Conservation (phyloP, 495 filamentous ascomycete species). For the Hyaloscypha variabilis region DNA sequence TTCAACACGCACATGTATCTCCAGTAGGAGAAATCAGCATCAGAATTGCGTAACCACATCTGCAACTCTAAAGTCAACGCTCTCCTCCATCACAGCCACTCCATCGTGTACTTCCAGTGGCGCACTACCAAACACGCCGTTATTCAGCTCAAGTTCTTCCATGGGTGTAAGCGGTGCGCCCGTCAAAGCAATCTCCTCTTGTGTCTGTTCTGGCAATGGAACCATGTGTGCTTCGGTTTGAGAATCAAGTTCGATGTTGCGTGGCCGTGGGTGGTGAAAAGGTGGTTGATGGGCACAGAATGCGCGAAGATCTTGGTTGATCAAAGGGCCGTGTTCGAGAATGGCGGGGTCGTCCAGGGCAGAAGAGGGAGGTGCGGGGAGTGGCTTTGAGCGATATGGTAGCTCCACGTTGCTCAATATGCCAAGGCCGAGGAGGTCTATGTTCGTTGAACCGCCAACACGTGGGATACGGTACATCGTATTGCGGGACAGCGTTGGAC, state of each 20-base stretch:
- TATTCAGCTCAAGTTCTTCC: slow-evolving; percentile 12
- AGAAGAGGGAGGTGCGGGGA: neutral
- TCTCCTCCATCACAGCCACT: slow-evolving; percentile 63
- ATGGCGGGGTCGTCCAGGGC: neutral
- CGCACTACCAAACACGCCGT: slow-evolving; percentile 15
- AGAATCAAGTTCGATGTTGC: neutral
- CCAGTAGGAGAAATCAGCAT: neutral
- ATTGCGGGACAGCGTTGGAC: neutral
- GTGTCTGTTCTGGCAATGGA: slow-evolving; percentile 11
- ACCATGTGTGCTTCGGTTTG: neutral
- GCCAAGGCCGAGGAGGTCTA: neutral
- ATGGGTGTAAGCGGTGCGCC: slow-evolving; percentile 17
- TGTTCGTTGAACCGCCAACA: neutral
- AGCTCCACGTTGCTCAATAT: neutral
- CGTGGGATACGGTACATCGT: neutral
- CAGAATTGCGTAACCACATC: slow-evolving; percentile 51
- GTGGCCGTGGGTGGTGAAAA: neutral
- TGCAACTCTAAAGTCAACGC: slow-evolving; percentile 49
- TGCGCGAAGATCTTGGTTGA: neutral
- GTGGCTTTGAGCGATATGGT: neutral
- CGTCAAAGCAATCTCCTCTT: slow-evolving; percentile 4
- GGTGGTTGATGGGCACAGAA: neutral
- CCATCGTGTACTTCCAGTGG: slow-evolving; percentile 49
- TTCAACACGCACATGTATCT: neutral
- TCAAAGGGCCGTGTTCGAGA: neutral